Evolutionary conservation across 139 green algal species (phyloP).

Genomic region (Ettlia oleoabundans): DNA sequence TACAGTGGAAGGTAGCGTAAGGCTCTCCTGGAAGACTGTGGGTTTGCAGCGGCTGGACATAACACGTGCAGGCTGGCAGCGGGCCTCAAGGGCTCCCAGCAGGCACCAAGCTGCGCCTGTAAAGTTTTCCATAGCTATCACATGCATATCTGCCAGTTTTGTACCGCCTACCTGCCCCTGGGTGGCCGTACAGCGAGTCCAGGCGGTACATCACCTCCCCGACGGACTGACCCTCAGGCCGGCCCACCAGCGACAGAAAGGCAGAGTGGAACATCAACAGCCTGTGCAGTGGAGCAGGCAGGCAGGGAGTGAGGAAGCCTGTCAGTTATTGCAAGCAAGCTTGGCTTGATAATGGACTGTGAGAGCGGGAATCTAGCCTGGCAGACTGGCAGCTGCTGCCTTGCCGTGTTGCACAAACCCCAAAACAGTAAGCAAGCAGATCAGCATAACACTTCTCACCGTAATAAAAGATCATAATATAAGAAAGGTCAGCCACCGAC

Average conservation of each 20-base stretch:
- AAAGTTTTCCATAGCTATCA: too few species aligned
- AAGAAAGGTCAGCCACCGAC: neutral
- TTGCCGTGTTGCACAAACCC: neutral
- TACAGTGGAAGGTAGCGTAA: too few species aligned
- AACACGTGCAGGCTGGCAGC: too few species aligned
- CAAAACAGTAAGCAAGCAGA: neutral
- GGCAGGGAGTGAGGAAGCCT: neutral
- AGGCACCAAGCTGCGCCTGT: too few species aligned
- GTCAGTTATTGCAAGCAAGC: neutral
- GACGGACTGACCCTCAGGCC: constrained; percentile 12
- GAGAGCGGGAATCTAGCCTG: neutral
- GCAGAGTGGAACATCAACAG: constrained; percentile 36
- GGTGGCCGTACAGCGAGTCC: constrained; percentile 40
- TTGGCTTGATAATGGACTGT: too few species aligned
- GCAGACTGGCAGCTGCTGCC: neutral
- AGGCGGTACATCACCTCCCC: constrained; percentile 35
- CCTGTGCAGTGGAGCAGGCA: neutral
- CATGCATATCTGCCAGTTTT: too few species aligned
- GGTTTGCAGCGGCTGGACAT: too few species aligned
- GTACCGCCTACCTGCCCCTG: constrained; percentile 7
- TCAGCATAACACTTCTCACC: neutral
- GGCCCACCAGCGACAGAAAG: constrained; percentile 39
- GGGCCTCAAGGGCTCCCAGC: too few species aligned
- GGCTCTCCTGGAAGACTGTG: too few species aligned
- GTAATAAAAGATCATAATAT: too few species aligned